Evolutionary conservation across 1,284 basidiomycete species (phyloP).

Genomic region (Cryptococcus maquisensis): DNA sequence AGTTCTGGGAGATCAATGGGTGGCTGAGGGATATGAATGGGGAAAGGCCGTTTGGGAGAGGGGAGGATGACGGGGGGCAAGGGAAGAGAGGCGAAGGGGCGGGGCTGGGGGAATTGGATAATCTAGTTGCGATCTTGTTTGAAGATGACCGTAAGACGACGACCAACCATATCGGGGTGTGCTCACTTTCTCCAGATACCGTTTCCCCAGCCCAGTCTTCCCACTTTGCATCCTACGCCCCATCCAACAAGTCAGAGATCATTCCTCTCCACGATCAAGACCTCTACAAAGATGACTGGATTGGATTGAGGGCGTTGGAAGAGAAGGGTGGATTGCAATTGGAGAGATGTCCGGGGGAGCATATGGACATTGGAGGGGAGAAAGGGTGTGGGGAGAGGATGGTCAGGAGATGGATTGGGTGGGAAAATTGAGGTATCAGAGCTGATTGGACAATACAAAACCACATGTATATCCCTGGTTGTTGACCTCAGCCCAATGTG

Average conservation of each 20-base stretch:
- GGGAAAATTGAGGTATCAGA: conserved; percentile 1
- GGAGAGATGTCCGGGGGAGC: conserved; percentile 68
- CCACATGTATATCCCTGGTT: too few relatives aligned
- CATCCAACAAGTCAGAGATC: conserved; percentile 51
- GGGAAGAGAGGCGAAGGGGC: conserved; percentile 20
- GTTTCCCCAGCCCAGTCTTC: conserved; percentile 45
- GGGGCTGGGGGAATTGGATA: conserved; percentile 39
- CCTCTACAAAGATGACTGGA: conserved; percentile 80
- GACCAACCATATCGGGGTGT: too few relatives aligned
- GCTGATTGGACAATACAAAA: too few relatives aligned
- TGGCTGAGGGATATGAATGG: conserved; percentile 49
- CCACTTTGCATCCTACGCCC: conserved; percentile 41
- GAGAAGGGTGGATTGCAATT: conserved; percentile 63
- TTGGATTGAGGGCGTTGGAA: conserved; percentile 75
- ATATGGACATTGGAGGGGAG: conserved; percentile 78
- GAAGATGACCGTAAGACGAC: conserved; percentile 41
- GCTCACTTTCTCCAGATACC: conserved; percentile 20
- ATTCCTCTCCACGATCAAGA: conserved; percentile 71
- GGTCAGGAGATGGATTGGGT: conserved; percentile 46
- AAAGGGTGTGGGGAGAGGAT: conserved; percentile 46
- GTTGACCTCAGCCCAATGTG: too few relatives aligned
- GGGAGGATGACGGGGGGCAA: conserved; percentile 5
- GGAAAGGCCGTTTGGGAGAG: conserved; percentile 65
- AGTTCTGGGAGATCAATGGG: conserved; percentile 64
- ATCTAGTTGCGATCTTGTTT: conserved; percentile 49